Base-by-base conservation (phyloP, 441 rosid species). In the Adansonia grandidieri region DNA sequence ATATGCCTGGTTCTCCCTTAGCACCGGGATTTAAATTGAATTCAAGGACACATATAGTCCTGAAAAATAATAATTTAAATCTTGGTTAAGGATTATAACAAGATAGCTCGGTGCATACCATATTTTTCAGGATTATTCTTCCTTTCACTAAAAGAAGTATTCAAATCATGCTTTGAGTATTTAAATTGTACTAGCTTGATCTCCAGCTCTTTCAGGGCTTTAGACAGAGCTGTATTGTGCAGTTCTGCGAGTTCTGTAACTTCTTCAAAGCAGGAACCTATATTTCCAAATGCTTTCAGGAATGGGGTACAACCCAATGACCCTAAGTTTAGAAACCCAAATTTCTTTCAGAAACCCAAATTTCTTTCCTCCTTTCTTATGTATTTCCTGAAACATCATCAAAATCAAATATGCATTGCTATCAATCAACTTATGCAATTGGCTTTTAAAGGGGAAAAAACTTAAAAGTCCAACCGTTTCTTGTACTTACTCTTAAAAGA, bases 281-380 rank as follows among this genome's bases (percentile, higher is more conserved):
- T 80, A 54, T 80, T 84, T 42, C 62, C 83, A 11, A 64, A 74
- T 40, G 78, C 32, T 73, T 76, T 76, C 47, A 86, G 19, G 32
- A 84, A 67, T 42, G 92, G 94, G 40, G 86, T 60, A 81, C 97
- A 93, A n/a, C 95, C 96, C 78, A 88, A 58, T 15, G 79, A 80
- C 1, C 89, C 89, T 15, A 89, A 73, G 80, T 86, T 89, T 32
- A 87, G 67, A 68, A 94, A 83, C 10, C 85, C 94, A n/a, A n/a
- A n/a, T n/a, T n/a, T n/a, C n/a, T n/a, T n/a, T n/a, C n/a, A n/a
- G n/a, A n/a, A n/a, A n/a, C n/a, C n/a, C n/a, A 74, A 91, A 89
- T 79, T 91, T 91, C 9, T 94, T 83, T 37, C 94, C 97, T 44
- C 98, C 98, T 9, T 68, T 58, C 62, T 74, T 77, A 74, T 91